Base-by-base conservation (phyloP, 2,329 filamentous ascomycete genomes). In the Cladosporium sp. region DNA sequence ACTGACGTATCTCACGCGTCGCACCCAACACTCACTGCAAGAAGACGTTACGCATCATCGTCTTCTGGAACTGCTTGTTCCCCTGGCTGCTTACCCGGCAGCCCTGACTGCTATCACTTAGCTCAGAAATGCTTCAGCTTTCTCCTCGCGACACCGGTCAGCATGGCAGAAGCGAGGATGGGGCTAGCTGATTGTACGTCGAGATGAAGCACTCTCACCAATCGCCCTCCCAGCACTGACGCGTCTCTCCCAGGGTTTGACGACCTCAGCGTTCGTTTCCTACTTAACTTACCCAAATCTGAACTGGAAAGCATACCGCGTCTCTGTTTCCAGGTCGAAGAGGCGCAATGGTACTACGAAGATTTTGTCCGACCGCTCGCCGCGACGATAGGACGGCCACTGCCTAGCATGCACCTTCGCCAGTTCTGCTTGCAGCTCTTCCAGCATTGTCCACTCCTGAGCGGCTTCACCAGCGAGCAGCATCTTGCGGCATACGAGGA, bases 321-420 rank as follows among this genome's bases (percentile, higher is more conserved):
- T 76, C 95, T 99, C 80, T 98, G 94, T 81, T 99, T 99, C 79
- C 93, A 98, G 81, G 91, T 99, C 73, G 95, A 99, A 80, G 96
- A 99, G 81, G 95, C 95, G 74, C 96, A 99, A 88, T 99, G 95
- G 95, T 99, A 96, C 81, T 99, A 99, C 87, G 95, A 99, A 84
- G 95, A 99, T 80, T 99, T 99, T 77, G 92, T 99, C 78, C 92
- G 95, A 58, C 93, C 94, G 11, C 68, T 70, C 28, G 70, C 67
- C 8, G 71, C 70, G 5, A 67, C 70, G 12, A 49, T 47, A 84
- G 95, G 70, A 91, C 97, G 79, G 90, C 93, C 62, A 86, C 85
- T 99, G 12, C 95, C 95, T 4, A 93, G 91, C 65, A 90, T 98
- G 84, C 88, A 89, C 55, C 85, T 99, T 38, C 89, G 92, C 71